Conservation (phyloP, 1,139 yeast genomes). For the Geotrichum candidum region DNA sequence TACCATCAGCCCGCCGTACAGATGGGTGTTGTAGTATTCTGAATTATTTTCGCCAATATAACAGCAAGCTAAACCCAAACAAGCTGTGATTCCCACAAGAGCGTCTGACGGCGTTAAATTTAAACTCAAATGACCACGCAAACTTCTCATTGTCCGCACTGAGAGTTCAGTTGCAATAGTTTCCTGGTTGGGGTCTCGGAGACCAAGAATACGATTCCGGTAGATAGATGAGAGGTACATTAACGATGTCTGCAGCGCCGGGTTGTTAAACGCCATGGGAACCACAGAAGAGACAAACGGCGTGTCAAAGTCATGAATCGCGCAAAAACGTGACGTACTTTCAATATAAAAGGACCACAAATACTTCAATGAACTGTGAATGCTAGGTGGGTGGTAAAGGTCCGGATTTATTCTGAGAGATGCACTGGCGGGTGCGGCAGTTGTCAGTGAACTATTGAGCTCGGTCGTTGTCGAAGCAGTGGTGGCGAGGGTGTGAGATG, state of each 20-base stretch:
- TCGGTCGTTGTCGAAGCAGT: background rate
- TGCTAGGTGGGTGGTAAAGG: constrained; percentile 3
- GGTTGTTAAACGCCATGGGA: constrained; percentile 18
- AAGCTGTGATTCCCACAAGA: constrained; percentile 16
- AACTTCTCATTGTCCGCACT: constrained; percentile 10
- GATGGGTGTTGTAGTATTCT: constrained; percentile 15
- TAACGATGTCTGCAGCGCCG: constrained; percentile 17
- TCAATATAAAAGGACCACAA: constrained; percentile 18
- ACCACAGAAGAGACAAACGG: constrained; percentile 17
- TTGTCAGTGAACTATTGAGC: background rate
- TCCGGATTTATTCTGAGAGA: constrained; percentile 6
- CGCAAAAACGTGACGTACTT: constrained; percentile 18
- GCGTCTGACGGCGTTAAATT: constrained; percentile 9
- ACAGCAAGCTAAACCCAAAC: constrained; percentile 15
- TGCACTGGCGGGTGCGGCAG: background rate
- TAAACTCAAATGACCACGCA: constrained; percentile 11
- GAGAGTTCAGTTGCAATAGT: constrained; percentile 11
- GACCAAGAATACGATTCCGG: constrained; percentile 14
- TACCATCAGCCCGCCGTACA: constrained; percentile 18
- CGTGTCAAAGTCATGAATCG: constrained; percentile 19
- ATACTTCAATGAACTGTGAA: constrained; percentile 4
- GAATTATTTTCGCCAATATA: constrained; percentile 17
- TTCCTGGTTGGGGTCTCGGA: constrained; percentile 13
- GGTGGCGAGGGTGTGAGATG: background rate
- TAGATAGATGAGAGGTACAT: constrained; percentile 17